These are phyloP conservation scores for Mucor racemosus DNA, from an alignment of 371 early-diverging fungal genomes.

Conservation along the genomic window DNA sequence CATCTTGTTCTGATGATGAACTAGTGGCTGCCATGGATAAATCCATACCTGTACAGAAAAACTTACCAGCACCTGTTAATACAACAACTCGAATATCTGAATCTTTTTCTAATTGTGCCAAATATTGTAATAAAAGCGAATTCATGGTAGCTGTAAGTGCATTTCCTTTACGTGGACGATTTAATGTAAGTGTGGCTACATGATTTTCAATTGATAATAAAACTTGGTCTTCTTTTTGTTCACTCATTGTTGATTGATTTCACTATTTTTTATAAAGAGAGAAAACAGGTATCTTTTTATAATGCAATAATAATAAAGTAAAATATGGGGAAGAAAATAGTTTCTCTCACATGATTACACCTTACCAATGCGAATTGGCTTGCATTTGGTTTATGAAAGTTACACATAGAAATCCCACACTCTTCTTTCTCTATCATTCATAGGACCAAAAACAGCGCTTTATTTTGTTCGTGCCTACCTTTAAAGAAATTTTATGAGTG, in stretches of 20 bases:
- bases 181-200: conserved; percentile 62
- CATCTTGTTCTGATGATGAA: conserved; percentile 29
- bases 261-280: background rate
- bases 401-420: conserved; percentile 1
- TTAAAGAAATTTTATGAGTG: too few relatives aligned
- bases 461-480: too few relatives aligned
- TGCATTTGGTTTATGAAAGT: conserved; percentile 3
- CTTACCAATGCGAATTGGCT: conserved; percentile 16
- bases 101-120: conserved; percentile 55
- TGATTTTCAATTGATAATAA: conserved; percentile 35
- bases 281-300: background rate
- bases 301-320: background rate
- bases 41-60: conserved; percentile 80
- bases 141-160: conserved; percentile 63
- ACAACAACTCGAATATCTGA: conserved; percentile 60
- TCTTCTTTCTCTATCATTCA: background rate
- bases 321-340: background rate
- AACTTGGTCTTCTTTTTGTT: conserved; percentile 9
- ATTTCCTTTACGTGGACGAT: conserved; percentile 67
- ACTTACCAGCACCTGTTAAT: conserved; percentile 73
- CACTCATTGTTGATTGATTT: background rate
- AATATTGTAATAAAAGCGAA: conserved; percentile 40
- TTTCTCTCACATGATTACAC: conserved; percentile 6
- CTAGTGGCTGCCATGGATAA: conserved; percentile 44
- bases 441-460: too few relatives aligned